These are phyloP conservation scores for Achlya hypogyna DNA, from an alignment of 352 stramenopile genomes.

Conservation along the genomic window DNA sequence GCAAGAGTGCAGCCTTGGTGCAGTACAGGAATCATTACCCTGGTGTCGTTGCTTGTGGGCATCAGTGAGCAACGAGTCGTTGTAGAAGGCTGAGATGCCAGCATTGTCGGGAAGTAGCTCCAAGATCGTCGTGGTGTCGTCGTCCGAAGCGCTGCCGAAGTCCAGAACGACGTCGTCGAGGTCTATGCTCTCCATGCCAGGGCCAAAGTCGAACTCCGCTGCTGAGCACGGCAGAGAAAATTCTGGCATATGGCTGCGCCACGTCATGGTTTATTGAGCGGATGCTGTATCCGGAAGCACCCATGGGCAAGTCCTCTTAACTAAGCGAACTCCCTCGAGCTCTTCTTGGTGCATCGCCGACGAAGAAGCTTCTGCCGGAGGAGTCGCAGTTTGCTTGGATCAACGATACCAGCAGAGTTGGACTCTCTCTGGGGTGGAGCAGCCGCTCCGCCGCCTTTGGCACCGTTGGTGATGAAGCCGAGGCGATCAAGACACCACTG, in stretches of 20 bases:
- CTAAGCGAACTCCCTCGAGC: neutral
- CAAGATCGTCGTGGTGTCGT: neutral
- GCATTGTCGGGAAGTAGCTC: neutral
- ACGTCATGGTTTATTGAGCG: neutral
- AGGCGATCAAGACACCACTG: conserved; percentile 11
- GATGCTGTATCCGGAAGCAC: too few relatives aligned
- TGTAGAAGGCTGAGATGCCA: neutral
- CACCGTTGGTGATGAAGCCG: conserved; percentile 4
- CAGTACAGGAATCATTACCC: neutral
- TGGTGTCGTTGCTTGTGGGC: neutral
- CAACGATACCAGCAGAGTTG: neutral
- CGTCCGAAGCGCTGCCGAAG: neutral
- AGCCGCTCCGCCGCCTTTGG: neutral
- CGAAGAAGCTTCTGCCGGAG: neutral
- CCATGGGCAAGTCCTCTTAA: neutral
- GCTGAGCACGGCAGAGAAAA: neutral
- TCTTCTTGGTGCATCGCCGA: neutral
- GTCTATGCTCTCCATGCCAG: neutral
- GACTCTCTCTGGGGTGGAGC: neutral
- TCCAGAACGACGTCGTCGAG: neutral
- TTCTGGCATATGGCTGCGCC: neutral
- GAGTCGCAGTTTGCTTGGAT: neutral
- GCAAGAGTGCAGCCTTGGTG: neutral
- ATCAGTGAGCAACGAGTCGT: neutral
- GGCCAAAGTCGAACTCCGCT: neutral